These are phyloP conservation scores for Byssothecium circinans DNA, from an alignment of 2,329 filamentous ascomycete species.

Conservation along the genomic window DNA sequence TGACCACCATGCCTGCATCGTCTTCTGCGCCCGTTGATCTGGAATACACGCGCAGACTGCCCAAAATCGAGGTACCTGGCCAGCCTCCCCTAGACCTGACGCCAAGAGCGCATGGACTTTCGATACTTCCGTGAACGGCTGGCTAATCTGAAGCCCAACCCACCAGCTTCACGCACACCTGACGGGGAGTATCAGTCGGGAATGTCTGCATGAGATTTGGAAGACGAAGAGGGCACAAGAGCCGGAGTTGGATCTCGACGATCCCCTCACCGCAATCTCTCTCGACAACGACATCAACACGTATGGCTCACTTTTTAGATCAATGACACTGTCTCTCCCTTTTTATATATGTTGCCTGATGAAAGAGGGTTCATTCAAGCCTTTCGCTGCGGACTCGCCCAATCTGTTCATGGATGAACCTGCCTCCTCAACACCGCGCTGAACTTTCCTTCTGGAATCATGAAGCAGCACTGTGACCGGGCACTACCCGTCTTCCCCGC, in stretches of 20 bases:
- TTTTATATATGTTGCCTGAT: too few species aligned
- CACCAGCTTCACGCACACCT: slow-evolving; percentile 76
- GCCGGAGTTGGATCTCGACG: slow-evolving; percentile 59
- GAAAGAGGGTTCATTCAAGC: background rate
- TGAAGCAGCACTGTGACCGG: slow-evolving; percentile 2
- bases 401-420: slow-evolving; percentile 10
- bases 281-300: slow-evolving; percentile 67
- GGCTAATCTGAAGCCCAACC: slow-evolving; percentile 22
- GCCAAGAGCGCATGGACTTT: slow-evolving; percentile 28
- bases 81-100: slow-evolving; percentile 15
- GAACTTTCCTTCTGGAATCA: slow-evolving; percentile 1
- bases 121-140: slow-evolving; percentile 24
- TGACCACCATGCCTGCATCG: background rate
- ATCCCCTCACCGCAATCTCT: slow-evolving; percentile 71
- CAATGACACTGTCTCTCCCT: too few species aligned
- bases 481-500: background rate
- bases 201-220: slow-evolving; percentile 77
- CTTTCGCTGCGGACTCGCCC: too few species aligned
- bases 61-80: slow-evolving; percentile 48
- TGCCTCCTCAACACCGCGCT: background rate
- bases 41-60: slow-evolving; percentile 40
- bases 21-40: slow-evolving; percentile 26
- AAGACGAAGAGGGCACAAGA: slow-evolving; percentile 56
- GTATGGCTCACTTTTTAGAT: slow-evolving; percentile 48
- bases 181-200: slow-evolving; percentile 73